A percentile compares a stretch with the other conserved stretches of the same genome.
phyloP scores from a whole-genome alignment of 768 basidiomycete species.

The Leccinum uliginosum region DNA sequence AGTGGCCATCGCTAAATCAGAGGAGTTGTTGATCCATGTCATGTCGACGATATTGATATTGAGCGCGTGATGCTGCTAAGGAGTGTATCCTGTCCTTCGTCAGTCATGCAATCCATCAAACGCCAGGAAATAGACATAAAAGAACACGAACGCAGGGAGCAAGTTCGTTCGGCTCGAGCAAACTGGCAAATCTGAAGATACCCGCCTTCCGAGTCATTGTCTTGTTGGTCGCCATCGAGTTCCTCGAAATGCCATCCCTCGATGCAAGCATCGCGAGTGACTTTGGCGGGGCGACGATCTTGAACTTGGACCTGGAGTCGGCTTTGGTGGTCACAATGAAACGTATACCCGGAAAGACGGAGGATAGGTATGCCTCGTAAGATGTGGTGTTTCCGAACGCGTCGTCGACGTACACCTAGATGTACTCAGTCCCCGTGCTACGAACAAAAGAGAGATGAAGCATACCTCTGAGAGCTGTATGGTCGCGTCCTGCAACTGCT shows the following conservation, averaged over 20 bases:
- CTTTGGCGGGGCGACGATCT: constrained; percentile 95
- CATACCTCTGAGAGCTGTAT: no score
- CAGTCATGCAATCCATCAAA: constrained; percentile 51
- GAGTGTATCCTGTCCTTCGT: constrained; percentile 76
- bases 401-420: no score
- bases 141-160: background rate
- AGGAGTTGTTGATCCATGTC: background rate
- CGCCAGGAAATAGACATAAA: background rate
- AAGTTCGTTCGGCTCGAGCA: background rate
- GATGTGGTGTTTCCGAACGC: constrained; percentile 84
- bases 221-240: constrained; percentile 24
- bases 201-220: constrained; percentile 69
- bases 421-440: no score
- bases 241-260: constrained; percentile 84
- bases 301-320: no score
- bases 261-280: constrained; percentile 87
- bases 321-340: constrained; percentile 93
- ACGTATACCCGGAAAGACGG: constrained; percentile 73
- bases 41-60: background rate
- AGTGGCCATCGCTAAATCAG: constrained; percentile 16
- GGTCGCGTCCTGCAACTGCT: no score
- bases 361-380: constrained; percentile 81
- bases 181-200: constrained; percentile 75
- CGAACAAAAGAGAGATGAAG: no score
- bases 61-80: no score